Base-by-base conservation (phyloP, 345 rosid species). In the Ceriops zippeliana region DNA sequence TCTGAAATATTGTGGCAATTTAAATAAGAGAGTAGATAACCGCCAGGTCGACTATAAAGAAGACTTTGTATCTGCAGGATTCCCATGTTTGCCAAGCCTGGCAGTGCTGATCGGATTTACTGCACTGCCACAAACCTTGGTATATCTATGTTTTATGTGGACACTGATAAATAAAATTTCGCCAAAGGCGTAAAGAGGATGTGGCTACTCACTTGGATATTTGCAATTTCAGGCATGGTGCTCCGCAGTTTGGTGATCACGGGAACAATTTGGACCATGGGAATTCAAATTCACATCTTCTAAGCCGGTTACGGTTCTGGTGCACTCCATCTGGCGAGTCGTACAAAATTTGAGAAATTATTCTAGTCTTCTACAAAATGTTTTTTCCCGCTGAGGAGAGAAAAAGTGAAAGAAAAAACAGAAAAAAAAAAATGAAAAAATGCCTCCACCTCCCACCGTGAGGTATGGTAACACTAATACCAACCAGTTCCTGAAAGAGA, bases 81-180 rank as follows among this genome's bases (percentile, higher is more conserved):
- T 86, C 2, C 90, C 90, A 6, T 86, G 83, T 82, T 52, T 88
- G 74, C 83, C 76, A 2, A 82, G 84, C 73, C 71, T 88, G 79
- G 90, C 86, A 1, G 93, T 86, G 15, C 22, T 88, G 73, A 70
- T 86, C 0, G 89, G 90, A 57, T 89, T 89, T 49, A 47, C 86
- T 1, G 87, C 90, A 0, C 53, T 84, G 15, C 87, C 87, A 0
- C 62, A 84, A 52, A 78, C 93, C 32, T 70, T 85, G 27, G 89
- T 84, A 17, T 86, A 88, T 70, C 89, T 86, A 1, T 83, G 85
- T 58, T 63, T 83, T 57, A 86, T 83, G 86, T 86, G 90, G 93
- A 74, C 80, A 27, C 47, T 65, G 2, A 70, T 85, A 82, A 69
- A 10, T 9, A 38, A 38, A 10, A 10, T 0, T 6, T 37, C 89